Evolutionary conservation across 495 filamentous ascomycete genomes (phyloP).

Genomic region (Aspergillus affinis): DNA sequence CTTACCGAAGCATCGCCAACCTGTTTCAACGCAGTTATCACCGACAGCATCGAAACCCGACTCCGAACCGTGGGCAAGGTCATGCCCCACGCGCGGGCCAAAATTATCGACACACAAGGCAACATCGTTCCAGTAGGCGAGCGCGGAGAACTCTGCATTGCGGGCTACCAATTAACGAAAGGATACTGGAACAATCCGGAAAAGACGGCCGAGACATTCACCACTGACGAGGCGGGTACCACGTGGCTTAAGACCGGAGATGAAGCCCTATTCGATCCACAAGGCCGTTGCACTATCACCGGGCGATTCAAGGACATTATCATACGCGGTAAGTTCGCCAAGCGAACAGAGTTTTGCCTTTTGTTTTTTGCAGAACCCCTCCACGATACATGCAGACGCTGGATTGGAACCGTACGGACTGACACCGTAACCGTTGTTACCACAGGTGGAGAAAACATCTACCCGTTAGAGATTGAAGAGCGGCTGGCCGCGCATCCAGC

Average conservation of each 20-base stretch:
- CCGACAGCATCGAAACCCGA: conserved; percentile 58
- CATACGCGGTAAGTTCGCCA: conserved; percentile 57
- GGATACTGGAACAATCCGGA: conserved; percentile 72
- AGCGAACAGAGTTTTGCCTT: neutral
- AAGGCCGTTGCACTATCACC: conserved; percentile 65
- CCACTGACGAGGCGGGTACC: conserved; percentile 55
- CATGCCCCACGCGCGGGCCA: conserved; percentile 65
- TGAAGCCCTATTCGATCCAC: conserved; percentile 63
- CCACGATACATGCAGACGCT: neutral
- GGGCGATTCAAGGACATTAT: conserved; percentile 84
- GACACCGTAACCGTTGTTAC: neutral
- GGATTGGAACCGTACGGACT: conserved; percentile 1
- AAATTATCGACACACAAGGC: conserved; percentile 64
- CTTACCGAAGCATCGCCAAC: conserved; percentile 72
- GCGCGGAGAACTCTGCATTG: conserved; percentile 65
- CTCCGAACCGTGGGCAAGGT: conserved; percentile 65
- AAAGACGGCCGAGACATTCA: conserved; percentile 64
- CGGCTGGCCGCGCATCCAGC: conserved; percentile 57
- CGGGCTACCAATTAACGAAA: conserved; percentile 65
- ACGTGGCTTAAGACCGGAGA: conserved; percentile 70
- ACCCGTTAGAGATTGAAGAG: conserved; percentile 71
- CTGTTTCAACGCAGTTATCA: conserved; percentile 68
- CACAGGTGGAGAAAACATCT: conserved; percentile 74
- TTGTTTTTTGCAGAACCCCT: neutral
- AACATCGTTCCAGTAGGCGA: conserved; percentile 57